Evolutionary conservation across 1,284 basidiomycete genomes (phyloP), one percentile per base, ranked within the genome.

Genomic region (Papiliotrema nemorosa): DNA sequence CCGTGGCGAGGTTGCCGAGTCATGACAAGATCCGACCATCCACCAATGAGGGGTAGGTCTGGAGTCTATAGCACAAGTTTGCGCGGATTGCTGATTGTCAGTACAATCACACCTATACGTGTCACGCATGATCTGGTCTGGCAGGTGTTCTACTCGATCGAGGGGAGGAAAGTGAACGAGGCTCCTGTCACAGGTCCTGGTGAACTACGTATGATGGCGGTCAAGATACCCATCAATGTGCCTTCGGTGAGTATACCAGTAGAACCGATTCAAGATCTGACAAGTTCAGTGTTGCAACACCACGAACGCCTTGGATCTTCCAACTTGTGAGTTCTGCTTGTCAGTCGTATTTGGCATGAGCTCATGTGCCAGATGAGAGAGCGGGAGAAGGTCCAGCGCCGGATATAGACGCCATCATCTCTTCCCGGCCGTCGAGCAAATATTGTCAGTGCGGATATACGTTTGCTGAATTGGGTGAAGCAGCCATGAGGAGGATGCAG

Each of bases 21-120:
- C 71, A 75, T 48, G 67, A 69, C 3, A 74, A 70, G 47, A 63
- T 72, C n/a, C 44, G 72, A 33, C 72, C 73, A 12, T 62, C 63
- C 6, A 75, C 72, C 2, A 60, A 62, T 42, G 55, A 64, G 6
- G 72, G 70, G 71, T 73, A 47, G 60, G 69, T 59, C 16, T 5
- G 14, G 25, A 16, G 27, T 5, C 24, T 20, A 31, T 24, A 31
- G 7, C n/a, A 37, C 13, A 13, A 25, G 36, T 3, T 37, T 34
- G 24, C 5, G 16, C 9, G 27, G 13, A 6, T 33, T 7, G 47
- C 48, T 55, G 53, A 57, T 29, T 26, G 3, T 10, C 42, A 72
- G 69, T 1, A 69, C 69, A 5, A 66, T 71, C 44, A 73, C 73
- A 10, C 73, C 73, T 0, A 67, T 75, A 25, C 52, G 62, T n/a